Evolutionary conservation across 257 asterid species (phyloP).

Genomic region (Solanum gandarillasii): DNA sequence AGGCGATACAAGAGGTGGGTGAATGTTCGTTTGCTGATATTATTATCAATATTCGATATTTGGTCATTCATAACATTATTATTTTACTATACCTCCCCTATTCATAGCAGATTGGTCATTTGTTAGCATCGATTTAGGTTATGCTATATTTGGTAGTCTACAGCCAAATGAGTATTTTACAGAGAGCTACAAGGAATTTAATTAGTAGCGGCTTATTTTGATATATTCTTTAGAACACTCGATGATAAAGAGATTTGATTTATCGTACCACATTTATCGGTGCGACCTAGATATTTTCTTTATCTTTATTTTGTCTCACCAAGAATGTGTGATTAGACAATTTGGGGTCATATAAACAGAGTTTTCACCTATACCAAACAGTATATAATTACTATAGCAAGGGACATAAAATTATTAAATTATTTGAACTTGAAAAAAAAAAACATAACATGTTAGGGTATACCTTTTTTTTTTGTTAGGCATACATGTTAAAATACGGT

Average conservation of each 20-base stretch:
- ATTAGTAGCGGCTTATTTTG: not conserved
- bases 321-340: not conserved
- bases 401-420: not conserved
- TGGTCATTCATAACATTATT: not conserved
- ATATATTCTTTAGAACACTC: not conserved
- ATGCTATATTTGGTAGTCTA: rapidly evolving
- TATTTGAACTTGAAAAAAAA: not conserved
- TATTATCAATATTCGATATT: no score
- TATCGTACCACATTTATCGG: not conserved
- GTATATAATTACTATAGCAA: not conserved
- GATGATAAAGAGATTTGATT: not conserved
- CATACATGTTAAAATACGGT: not conserved
- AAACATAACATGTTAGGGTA: not conserved
- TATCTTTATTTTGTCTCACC: not conserved
- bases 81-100: rapidly evolving
- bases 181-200: not conserved
- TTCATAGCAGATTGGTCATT: rapidly evolving
- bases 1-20: not conserved
- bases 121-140: not conserved
- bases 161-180: not conserved
- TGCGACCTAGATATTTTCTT: not conserved
- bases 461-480: not conserved
- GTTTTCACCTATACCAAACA: not conserved
- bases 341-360: not conserved
- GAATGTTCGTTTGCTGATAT: not conserved